phyloP scores from a whole-genome alignment of 148 eudicot species.

The Tetragonia tetragonoides region DNA sequence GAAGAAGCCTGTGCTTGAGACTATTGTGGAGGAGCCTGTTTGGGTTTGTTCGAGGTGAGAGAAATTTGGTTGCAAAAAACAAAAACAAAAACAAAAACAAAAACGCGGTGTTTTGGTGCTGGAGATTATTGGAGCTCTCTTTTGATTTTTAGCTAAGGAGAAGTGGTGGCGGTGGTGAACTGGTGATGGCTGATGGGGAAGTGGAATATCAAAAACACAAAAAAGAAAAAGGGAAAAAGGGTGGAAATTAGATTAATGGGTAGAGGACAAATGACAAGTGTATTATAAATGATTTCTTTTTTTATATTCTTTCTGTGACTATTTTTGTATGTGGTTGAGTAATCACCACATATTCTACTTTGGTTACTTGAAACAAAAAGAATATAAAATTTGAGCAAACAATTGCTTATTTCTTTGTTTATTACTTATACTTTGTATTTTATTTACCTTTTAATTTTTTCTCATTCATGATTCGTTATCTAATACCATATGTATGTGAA shows the following conservation, averaged over 20 bases:
- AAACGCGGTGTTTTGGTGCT: too few species aligned
- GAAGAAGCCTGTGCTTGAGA: slow-evolving; percentile 84
- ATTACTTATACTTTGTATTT: too few species aligned
- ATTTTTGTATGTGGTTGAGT: slow-evolving; percentile 21
- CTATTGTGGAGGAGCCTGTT: slow-evolving; percentile 80
- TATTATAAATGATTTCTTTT: not conserved
- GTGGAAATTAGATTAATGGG: not conserved
- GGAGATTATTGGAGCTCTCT: not conserved
- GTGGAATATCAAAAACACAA: not conserved
- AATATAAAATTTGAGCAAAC: not conserved
- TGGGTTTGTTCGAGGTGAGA: slow-evolving; percentile 35
- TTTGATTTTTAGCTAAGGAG: slow-evolving; percentile 3
- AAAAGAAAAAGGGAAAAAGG: not conserved
- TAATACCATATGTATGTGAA: too few species aligned
- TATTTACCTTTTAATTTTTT: not conserved
- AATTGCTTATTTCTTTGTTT: not conserved
- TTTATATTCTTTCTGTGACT: not conserved
- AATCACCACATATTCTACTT: slow-evolving; percentile 19
- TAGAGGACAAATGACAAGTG: not conserved
- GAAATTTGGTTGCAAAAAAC: not conserved
- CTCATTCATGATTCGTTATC: not conserved
- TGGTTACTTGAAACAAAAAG: not conserved
- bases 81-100: too few species aligned
- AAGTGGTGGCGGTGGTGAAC: not conserved
- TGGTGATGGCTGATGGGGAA: too few species aligned